These are phyloP conservation scores for Rhodotorula sp. DNA, from an alignment of 1,284 basidiomycete genomes.

Conservation along the genomic window DNA sequence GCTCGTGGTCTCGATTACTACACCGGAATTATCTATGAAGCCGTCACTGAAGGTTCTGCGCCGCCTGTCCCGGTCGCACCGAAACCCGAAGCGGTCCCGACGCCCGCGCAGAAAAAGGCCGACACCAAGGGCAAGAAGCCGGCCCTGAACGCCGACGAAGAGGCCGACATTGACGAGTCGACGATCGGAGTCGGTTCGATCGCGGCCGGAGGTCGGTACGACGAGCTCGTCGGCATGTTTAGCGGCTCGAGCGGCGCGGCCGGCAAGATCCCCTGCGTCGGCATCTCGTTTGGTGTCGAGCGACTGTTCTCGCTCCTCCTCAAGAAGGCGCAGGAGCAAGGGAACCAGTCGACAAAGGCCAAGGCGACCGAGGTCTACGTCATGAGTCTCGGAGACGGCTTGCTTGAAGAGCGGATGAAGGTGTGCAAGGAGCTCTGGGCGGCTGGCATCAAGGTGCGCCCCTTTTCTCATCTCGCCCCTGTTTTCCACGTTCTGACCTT, in stretches of 20 bases:
- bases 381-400: constrained; percentile 85
- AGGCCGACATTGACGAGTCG: constrained; percentile 89
- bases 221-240: constrained; percentile 95
- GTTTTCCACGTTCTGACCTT: not conserved
- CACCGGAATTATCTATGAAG: constrained; percentile 98
- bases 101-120: constrained; percentile 45
- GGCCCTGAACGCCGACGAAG: constrained; percentile 60
- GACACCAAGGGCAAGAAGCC: constrained; percentile 57
- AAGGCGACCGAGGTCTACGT: constrained; percentile 96
- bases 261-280: constrained; percentile 78
- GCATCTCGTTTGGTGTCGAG: constrained; percentile 91
- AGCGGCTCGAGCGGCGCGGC: constrained; percentile 65
- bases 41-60: constrained; percentile 86
- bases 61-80: constrained; percentile 69
- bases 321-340: constrained; percentile 70
- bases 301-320: constrained; percentile 92
- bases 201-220: constrained; percentile 94
- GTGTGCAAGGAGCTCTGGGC: constrained; percentile 81
- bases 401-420: constrained; percentile 80
- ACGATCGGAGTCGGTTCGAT: constrained; percentile 95
- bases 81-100: constrained; percentile 48
- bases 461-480: not conserved
- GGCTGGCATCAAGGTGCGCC: constrained; percentile 78
- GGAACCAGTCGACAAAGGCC: constrained; percentile 64
- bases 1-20: constrained; percentile 98